Conservation (phyloP, 805 yeast species). For the Candida gorgasii region DNA sequence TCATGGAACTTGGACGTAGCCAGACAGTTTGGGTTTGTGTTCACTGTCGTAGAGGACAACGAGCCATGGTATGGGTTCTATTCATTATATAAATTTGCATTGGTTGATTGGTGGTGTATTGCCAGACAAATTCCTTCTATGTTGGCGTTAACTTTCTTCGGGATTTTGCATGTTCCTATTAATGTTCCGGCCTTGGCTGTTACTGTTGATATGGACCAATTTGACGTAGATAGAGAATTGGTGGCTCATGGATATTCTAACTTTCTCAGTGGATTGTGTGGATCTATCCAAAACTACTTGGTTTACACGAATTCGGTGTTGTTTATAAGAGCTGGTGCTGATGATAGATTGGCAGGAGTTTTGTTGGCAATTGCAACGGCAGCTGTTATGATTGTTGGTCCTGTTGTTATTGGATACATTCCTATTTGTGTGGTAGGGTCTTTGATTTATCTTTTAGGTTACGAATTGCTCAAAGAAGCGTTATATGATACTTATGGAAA, state of each 20-base stretch:
- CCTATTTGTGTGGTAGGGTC: conserved; percentile 97
- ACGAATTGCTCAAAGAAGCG: conserved; percentile 86
- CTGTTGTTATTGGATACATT: conserved; percentile 87
- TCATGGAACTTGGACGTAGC: conserved; percentile 59
- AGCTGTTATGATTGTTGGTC: conserved; percentile 82
- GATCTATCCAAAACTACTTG: conserved; percentile 90
- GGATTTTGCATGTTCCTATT: conserved; percentile 94
- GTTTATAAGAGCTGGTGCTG: conserved; percentile 94
- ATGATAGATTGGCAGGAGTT: conserved; percentile 85
- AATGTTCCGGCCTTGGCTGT: conserved; percentile 97
- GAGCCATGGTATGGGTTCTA: conserved; percentile 94
- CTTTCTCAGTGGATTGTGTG: conserved; percentile 75
- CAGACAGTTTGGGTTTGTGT: conserved; percentile 83
- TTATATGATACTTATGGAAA: conserved; percentile 81
- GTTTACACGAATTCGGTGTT: conserved; percentile 93
- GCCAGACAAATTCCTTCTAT: conserved; percentile 79
- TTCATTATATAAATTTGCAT: conserved; percentile 61
- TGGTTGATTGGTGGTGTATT: conserved; percentile 76
- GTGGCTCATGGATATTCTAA: conserved; percentile 95
- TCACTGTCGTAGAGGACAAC: conserved; percentile 58
- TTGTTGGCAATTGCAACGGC: conserved; percentile 81
- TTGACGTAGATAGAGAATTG: conserved; percentile 89
- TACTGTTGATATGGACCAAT: conserved; percentile 78
- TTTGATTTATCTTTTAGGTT: conserved; percentile 84
- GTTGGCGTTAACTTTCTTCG: conserved; percentile 94